phyloP scores from a whole-genome alignment of 2,329 filamentous ascomycete genomes.

The Pseudogymnoascus sp. region DNA sequence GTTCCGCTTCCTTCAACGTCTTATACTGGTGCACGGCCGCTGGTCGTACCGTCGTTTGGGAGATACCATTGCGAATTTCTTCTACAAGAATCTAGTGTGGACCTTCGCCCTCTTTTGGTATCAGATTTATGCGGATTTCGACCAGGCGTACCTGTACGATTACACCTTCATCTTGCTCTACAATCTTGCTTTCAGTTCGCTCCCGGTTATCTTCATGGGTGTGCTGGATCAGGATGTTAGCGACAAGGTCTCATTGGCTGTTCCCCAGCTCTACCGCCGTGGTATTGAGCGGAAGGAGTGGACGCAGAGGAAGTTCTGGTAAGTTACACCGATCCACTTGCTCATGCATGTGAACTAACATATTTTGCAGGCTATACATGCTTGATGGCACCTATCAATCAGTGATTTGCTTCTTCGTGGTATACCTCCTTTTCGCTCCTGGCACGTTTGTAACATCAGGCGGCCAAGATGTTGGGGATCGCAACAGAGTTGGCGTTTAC shows the following conservation, averaged over 20 bases:
- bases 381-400: constrained; percentile 91
- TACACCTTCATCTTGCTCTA: constrained; percentile 97
- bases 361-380: constrained; percentile 72
- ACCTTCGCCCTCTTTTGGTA: constrained; percentile 96
- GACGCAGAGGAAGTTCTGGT: constrained; percentile 97
- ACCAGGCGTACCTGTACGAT: constrained; percentile 94
- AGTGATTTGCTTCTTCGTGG: constrained; percentile 85
- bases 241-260: constrained; percentile 85
- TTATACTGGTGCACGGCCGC: constrained; percentile 83
- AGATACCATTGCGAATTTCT: constrained; percentile 96
- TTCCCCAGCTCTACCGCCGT: constrained; percentile 89
- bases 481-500: constrained; percentile 78
- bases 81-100: constrained; percentile 99
- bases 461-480: constrained; percentile 71
- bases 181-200: constrained; percentile 92
- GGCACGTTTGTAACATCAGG: constrained; percentile 64
- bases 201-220: constrained; percentile 92
- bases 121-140: constrained; percentile 90
- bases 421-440: constrained; percentile 68
- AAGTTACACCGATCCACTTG: constrained; percentile 31
- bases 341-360: constrained; percentile 25
- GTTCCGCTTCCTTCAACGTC: constrained; percentile 77
- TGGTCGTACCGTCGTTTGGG: constrained; percentile 95
- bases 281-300: constrained; percentile 96
- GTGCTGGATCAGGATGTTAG: constrained; percentile 95